These are phyloP conservation scores for Myochromella boudieri DNA, from an alignment of 768 basidiomycete species.

Conservation along the genomic window DNA sequence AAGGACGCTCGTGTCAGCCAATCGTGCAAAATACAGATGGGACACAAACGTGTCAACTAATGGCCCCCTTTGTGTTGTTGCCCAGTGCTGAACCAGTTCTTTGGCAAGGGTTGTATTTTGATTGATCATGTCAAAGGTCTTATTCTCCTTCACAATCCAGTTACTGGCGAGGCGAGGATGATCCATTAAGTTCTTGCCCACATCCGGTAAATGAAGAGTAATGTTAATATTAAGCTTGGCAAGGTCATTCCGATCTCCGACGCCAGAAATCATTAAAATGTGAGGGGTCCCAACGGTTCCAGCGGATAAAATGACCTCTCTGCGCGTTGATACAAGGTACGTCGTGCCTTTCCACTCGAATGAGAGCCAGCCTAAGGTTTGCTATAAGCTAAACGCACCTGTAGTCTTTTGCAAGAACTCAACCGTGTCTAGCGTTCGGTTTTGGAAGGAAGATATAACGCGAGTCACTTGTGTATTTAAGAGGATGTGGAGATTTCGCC, in stretches of 20 bases:
- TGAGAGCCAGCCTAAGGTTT: neutral
- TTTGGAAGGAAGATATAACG: slow-evolving; percentile 2
- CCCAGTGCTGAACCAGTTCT: slow-evolving; percentile 20
- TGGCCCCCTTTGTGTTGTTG: slow-evolving; percentile 21
- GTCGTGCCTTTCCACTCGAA: slow-evolving; percentile 1
- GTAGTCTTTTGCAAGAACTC: slow-evolving; percentile 18
- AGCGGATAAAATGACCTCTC: slow-evolving; percentile 32
- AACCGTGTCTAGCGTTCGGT: slow-evolving; percentile 14
- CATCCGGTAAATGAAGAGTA: slow-evolving; percentile 21
- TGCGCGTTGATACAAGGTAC: slow-evolving; percentile 18
- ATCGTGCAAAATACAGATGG: slow-evolving; percentile 20
- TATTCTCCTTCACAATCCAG: slow-evolving; percentile 22
- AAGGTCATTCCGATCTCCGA: slow-evolving; percentile 23
- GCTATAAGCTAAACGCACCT: slow-evolving; percentile 3
- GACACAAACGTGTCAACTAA: slow-evolving; percentile 20
- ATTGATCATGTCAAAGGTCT: slow-evolving; percentile 17
- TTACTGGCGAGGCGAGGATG: slow-evolving; percentile 20
- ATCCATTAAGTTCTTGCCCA: slow-evolving; percentile 27
- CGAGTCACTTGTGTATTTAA: slow-evolving; percentile 24
- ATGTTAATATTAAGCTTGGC: slow-evolving; percentile 14
- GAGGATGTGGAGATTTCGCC: slow-evolving; percentile 30
- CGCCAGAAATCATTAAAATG: slow-evolving; percentile 28
- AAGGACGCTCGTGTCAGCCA: slow-evolving; percentile 2
- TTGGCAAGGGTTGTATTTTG: slow-evolving; percentile 18
- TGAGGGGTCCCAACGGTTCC: slow-evolving; percentile 30